A percentile compares a stretch with the other conserved stretches of the same genome.
Conservation (phyloP, 306 rosid species). For the Acacia confusa region DNA sequence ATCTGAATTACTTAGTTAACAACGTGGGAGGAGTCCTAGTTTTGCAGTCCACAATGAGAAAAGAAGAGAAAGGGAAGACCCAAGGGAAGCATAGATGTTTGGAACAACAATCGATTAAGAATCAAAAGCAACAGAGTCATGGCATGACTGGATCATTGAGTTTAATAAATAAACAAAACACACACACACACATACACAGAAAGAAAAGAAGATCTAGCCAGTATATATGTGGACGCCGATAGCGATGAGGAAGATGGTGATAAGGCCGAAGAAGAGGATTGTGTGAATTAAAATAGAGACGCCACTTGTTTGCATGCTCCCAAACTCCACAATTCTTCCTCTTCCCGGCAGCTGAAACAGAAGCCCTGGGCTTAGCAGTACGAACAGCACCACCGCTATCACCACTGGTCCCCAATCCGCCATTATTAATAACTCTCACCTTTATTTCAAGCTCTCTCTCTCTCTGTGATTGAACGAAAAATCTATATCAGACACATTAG, state of each 20-base stretch:
- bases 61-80: background rate
- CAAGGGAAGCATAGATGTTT: background rate
- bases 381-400: conserved; percentile 71
- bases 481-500: background rate
- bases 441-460: background rate
- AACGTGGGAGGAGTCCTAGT: background rate
- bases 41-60: background rate
- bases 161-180: background rate
- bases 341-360: conserved; percentile 65
- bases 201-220: conserved; percentile 30
- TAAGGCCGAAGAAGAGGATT: conserved; percentile 66
- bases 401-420: conserved; percentile 83
- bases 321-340: conserved; percentile 51
- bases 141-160: background rate
- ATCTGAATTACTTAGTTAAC: too few species aligned
- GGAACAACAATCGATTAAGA: background rate
- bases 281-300: conserved; percentile 57
- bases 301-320: conserved; percentile 63
- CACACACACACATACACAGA: too few species aligned
- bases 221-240: conserved; percentile 63
- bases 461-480: background rate
- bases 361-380: conserved; percentile 63
- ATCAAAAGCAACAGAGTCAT: background rate
- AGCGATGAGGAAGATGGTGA: conserved; percentile 63
- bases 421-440: conserved; percentile 23